A percentile compares a stretch with the other conserved stretches of the same genome.
Evolutionary conservation across 495 filamentous ascomycete genomes (phyloP).

Genomic region (Penicillium cinerascens): DNA sequence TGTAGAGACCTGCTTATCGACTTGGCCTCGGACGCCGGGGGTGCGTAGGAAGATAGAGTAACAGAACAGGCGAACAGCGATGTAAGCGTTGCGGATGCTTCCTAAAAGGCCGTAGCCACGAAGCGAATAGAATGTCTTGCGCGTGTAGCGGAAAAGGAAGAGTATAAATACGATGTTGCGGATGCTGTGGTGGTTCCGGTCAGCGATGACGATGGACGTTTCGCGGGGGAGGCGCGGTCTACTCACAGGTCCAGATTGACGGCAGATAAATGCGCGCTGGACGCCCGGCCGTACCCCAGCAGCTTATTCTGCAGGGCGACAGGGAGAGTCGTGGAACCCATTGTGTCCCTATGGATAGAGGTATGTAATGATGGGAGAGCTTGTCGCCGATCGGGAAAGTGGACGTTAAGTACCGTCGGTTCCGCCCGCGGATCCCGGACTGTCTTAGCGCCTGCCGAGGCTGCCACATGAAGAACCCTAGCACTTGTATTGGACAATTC

Average conservation of each 20-base stretch:
- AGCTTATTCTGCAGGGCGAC: constrained; percentile 44
- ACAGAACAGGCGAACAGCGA: constrained; percentile 60
- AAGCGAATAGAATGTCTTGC: constrained; percentile 75
- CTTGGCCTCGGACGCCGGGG: constrained; percentile 77
- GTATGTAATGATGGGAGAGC: constrained; percentile 16
- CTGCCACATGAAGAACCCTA: constrained; percentile 13
- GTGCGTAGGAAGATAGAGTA: constrained; percentile 84
- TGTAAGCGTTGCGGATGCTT: constrained; percentile 68
- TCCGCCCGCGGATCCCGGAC: neutral
- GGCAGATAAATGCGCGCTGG: constrained; percentile 55
- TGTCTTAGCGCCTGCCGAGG: constrained; percentile 13
- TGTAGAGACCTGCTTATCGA: constrained; percentile 70
- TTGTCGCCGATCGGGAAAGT: constrained; percentile 9
- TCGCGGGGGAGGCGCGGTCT: neutral
- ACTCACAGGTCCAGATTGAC: constrained; percentile 83
- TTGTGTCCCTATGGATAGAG: constrained; percentile 18
- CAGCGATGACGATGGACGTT: constrained; percentile 12
- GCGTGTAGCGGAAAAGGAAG: constrained; percentile 82
- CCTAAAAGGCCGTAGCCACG: constrained; percentile 86
- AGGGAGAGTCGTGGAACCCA: constrained; percentile 36
- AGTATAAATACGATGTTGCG: constrained; percentile 87
- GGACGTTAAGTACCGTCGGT: constrained; percentile 14
- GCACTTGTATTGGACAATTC: neutral
- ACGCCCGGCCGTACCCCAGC: constrained; percentile 44
- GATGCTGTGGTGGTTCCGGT: constrained; percentile 51